Evolutionary conservation across 306 rosid species (phyloP).

Genomic region (Castanopsis chinensis): DNA sequence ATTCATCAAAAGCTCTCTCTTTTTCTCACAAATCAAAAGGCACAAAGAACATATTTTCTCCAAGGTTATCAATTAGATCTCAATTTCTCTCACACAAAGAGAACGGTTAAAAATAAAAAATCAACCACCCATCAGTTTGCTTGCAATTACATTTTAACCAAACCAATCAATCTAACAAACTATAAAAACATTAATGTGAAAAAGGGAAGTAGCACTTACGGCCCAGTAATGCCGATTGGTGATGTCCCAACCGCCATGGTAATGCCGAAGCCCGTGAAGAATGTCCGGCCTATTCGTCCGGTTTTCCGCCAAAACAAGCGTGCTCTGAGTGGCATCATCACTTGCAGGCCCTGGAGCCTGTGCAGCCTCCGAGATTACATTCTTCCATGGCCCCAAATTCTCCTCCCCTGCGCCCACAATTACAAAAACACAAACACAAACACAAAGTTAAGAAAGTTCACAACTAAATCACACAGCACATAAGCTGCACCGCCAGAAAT

Average conservation of each 20-base stretch:
- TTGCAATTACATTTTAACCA: neutral
- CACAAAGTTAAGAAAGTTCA: conserved; percentile 1
- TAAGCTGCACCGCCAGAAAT: neutral
- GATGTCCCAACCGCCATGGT: conserved; percentile 89
- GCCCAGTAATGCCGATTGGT: conserved; percentile 87
- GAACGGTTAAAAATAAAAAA: neutral
- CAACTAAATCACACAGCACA: conserved; percentile 8
- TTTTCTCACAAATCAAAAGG: neutral
- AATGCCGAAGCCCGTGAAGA: conserved; percentile 57
- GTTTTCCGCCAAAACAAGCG: conserved; percentile 80
- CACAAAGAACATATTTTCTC: neutral
- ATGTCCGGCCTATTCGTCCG: conserved; percentile 84
- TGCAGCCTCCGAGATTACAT: conserved; percentile 46
- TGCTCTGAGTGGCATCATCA: conserved; percentile 29
- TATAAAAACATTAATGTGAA: neutral
- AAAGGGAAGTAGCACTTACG: conserved; percentile 48
- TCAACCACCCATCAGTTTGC: neutral
- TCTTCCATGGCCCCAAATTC: conserved; percentile 79
- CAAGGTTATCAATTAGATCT: neutral
- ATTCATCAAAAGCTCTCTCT: neutral
- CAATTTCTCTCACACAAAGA: neutral
- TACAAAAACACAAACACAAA: neutral
- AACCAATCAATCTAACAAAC: neutral
- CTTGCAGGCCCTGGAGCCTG: conserved; percentile 62
- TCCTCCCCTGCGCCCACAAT: conserved; percentile 44